phyloP scores from a whole-genome alignment of 768 basidiomycete species.

The Postia placenta region DNA sequence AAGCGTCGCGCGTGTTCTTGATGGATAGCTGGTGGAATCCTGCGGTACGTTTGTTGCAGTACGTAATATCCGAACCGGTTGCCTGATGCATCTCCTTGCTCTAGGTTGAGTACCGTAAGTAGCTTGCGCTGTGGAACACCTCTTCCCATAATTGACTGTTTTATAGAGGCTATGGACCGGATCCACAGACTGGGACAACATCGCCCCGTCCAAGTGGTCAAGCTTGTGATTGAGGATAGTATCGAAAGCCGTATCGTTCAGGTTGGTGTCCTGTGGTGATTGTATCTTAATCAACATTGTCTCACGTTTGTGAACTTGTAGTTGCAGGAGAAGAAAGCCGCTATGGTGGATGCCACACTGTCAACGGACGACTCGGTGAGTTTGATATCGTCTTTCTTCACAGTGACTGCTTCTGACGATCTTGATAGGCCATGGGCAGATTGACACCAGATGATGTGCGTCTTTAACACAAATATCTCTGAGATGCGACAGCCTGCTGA shows the following conservation, averaged over 20 bases:
- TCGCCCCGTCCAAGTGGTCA: constrained; percentile 88
- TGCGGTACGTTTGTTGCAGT: constrained; percentile 45
- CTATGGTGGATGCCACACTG: constrained; percentile 88
- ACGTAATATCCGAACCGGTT: neutral
- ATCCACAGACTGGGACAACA: constrained; percentile 96
- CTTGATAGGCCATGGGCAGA: constrained; percentile 77
- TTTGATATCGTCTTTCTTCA: constrained; percentile 2
- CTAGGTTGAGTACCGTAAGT: constrained; percentile 76
- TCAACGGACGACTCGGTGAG: constrained; percentile 75
- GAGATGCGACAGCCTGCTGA: too few relatives aligned
- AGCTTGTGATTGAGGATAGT: constrained; percentile 91
- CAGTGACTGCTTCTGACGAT: neutral
- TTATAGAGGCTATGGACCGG: constrained; percentile 90
- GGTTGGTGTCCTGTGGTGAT: constrained; percentile 28
- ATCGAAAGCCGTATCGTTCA: constrained; percentile 95
- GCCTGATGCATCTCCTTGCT: neutral
- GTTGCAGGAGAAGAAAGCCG: constrained; percentile 96
- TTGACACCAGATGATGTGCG: constrained; percentile 74
- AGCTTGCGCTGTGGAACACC: neutral
- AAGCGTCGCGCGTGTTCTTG: constrained; percentile 89
- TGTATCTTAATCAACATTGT: neutral
- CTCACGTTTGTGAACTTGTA: constrained; percentile 16
- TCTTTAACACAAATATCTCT: neutral
- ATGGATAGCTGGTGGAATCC: constrained; percentile 99
- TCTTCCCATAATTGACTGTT: neutral